phyloP scores from a whole-genome alignment of 2,329 filamentous ascomycete species.

The Phialophora macrospora region DNA sequence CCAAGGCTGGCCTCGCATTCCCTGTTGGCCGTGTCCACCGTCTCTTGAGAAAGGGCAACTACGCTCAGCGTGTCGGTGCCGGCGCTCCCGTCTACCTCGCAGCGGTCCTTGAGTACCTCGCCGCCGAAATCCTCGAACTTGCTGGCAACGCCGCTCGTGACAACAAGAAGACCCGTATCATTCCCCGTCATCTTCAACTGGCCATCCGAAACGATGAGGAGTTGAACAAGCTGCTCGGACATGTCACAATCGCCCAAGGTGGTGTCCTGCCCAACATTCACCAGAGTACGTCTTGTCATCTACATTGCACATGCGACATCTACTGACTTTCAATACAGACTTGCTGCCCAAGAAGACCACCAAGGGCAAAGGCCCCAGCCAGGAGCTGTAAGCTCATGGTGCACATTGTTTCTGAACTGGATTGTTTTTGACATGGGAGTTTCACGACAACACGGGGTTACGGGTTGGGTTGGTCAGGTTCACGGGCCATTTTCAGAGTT shows the following conservation, averaged over 20 bases:
- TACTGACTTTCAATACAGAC: slow-evolving; percentile 66
- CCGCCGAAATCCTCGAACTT: slow-evolving; percentile 97
- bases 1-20: slow-evolving; percentile 98
- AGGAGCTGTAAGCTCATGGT: slow-evolving; percentile 81
- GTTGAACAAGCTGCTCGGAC: slow-evolving; percentile 96
- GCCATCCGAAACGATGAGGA: slow-evolving; percentile 99
- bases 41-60: slow-evolving; percentile 99
- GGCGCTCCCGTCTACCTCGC: slow-evolving; percentile 97
- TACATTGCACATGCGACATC: slow-evolving; percentile 37
- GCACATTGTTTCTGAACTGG: slow-evolving; percentile 61
- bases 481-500: slow-evolving; percentile 55
- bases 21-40: slow-evolving; percentile 99
- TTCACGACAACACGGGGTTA: slow-evolving; percentile 74
- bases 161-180: slow-evolving; percentile 99
- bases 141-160: slow-evolving; percentile 98
- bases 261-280: slow-evolving; percentile 97
- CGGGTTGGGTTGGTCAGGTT: slow-evolving; percentile 64
- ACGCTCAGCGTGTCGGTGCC: slow-evolving; percentile 98
- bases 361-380: slow-evolving; percentile 92
- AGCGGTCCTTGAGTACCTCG: slow-evolving; percentile 96
- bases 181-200: slow-evolving; percentile 96
- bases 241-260: slow-evolving; percentile 96
- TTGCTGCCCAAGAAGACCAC: slow-evolving; percentile 98
- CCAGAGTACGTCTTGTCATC: slow-evolving; percentile 72
- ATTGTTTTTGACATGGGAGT: slow-evolving; percentile 68